Conservation (phyloP, 768 basidiomycete species). For the Russula olivacea region DNA sequence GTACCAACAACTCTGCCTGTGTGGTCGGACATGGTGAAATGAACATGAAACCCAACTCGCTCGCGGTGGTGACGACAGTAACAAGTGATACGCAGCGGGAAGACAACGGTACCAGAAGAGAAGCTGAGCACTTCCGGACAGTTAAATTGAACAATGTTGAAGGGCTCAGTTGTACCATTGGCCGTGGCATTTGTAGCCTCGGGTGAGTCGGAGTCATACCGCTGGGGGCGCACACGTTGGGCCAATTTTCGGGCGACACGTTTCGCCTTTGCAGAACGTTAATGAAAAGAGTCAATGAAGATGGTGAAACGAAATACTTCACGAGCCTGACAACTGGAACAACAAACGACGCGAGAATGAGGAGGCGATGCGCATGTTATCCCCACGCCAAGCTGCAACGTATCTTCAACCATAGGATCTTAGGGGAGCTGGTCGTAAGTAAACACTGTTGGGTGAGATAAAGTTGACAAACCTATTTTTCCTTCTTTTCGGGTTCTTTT, state of each 20-base stretch:
- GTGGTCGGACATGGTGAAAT: constrained; percentile 78
- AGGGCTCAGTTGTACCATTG: constrained; percentile 59
- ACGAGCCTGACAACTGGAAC: constrained; percentile 81
- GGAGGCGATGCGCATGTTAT: constrained; percentile 81
- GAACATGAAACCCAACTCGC: constrained; percentile 89
- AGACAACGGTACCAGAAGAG: constrained; percentile 72
- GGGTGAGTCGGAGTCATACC: constrained; percentile 66
- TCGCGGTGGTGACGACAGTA: constrained; percentile 99
- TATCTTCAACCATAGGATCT: constrained; percentile 67
- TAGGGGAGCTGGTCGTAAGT: background rate
- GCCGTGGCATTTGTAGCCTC: constrained; percentile 40
- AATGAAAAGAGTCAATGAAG: constrained; percentile 18
- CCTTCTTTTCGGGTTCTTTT: constrained; percentile 77
- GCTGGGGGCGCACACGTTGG: constrained; percentile 70
- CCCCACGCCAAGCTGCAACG: constrained; percentile 62
- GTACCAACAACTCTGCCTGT: constrained; percentile 74
- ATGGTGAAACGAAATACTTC: constrained; percentile 48
- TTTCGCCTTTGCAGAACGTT: constrained; percentile 55
- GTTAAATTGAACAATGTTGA: constrained; percentile 92
- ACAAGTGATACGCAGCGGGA: constrained; percentile 96
- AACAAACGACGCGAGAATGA: constrained; percentile 68
- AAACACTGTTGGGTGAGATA: background rate
- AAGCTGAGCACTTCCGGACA: constrained; percentile 88
- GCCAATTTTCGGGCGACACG: constrained; percentile 86
- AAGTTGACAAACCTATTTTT: constrained; percentile 57